Evolutionary conservation across 805 yeast species (phyloP).

Genomic region (Starmerella floricola): DNA sequence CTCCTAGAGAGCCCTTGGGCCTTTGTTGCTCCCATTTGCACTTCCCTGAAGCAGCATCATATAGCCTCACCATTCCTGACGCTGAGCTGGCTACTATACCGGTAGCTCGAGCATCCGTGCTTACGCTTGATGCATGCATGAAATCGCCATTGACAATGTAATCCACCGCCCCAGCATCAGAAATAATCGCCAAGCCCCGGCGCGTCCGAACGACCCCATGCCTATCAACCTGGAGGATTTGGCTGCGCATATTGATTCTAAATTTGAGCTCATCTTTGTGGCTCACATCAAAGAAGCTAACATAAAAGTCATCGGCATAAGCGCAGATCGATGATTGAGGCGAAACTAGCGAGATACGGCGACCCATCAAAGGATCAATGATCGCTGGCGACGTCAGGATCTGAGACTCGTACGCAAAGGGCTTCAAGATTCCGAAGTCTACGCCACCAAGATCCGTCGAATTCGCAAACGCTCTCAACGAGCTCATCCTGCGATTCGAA

Average conservation of each 20-base stretch:
- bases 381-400: conserved; percentile 7
- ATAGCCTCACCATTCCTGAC: conserved; percentile 4
- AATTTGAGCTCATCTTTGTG: background rate
- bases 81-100: conserved; percentile 5
- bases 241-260: conserved; percentile 12
- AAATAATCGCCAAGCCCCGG: conserved; percentile 8
- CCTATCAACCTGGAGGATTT: conserved; percentile 15
- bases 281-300: background rate
- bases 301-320: conserved; percentile 16
- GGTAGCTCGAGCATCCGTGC: background rate
- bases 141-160: conserved; percentile 13
- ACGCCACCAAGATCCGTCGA: conserved; percentile 6
- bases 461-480: background rate
- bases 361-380: conserved; percentile 14
- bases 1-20: conserved; percentile 14
- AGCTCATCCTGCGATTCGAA: background rate
- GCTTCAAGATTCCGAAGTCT: background rate
- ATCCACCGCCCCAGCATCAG: background rate
- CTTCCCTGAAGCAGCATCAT: conserved; percentile 3
- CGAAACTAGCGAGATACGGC: conserved; percentile 5
- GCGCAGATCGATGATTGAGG: background rate
- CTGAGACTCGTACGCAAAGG: conserved; percentile 8
- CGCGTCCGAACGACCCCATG: conserved; percentile 12
- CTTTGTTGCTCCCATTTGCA: conserved; percentile 1
- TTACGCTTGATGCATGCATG: conserved; percentile 11